Base-by-base conservation (phyloP, 2,329 filamentous ascomycete genomes). In the Trichoderma koningiopsis region DNA sequence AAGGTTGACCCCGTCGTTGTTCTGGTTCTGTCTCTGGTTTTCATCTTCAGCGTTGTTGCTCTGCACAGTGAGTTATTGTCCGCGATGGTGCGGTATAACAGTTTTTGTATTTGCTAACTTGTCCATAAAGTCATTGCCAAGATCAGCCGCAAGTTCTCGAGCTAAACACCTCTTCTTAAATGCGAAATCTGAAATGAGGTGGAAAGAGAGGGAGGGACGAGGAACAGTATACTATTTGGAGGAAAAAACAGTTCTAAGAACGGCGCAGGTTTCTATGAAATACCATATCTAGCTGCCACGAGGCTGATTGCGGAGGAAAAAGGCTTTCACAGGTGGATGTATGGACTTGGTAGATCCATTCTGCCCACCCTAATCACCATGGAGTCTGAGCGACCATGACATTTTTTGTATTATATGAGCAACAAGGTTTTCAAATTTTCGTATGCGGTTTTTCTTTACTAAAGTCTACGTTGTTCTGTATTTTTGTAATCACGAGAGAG, bases 1-100 rank as follows among this genome's bases (percentile, higher is more conserved):
- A 97, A 97, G 86, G 96, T 99, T 73, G 96, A 99, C 81, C 96
- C 96, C 27, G 96, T 99, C 70, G 94, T 99, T 74, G 95, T 99
- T 73, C 88, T 99, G 78, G 96, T 97, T 75, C 87, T 99, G 76
- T 97, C 93, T 78, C 89, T 99, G 76, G 96, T 97, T 72, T 99
- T 99, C 83, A 99, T 99, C 83, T 97, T 99, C 85, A 96, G 92
- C 78, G 96, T 99, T 79, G 96, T 99, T 78, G 94, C 94, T 75
- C 87, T 99, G 79, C 96, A 99, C 85, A 94, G 96, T 98, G 89
- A 76, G 93, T 86, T 29, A 33, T 31, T 37, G 3, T 10, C 22
- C 43, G 4, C 0, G 24, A 59, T 27, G 29, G 1, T 27, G 16
- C 14, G 2, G 31, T 5, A 16, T 53, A 14, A n/a, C 14, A 14